These are phyloP conservation scores for Tetrastigma voinierianum DNA, from an alignment of 164 flowering plant species.

Conservation along the genomic window DNA sequence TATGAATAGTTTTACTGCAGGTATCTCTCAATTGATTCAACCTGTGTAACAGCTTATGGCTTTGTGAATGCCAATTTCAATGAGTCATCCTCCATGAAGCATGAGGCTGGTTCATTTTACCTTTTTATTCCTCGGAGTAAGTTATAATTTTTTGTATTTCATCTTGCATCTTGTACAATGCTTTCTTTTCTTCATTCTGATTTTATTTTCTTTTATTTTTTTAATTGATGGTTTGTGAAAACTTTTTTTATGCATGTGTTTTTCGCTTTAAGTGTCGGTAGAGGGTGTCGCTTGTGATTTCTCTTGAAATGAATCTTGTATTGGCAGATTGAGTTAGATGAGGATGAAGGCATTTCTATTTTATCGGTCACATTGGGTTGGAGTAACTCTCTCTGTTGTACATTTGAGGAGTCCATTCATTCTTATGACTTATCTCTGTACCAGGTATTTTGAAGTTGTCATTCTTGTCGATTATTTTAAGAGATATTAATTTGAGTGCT, in stretches of 20 bases:
- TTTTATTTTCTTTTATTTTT: not conserved
- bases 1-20: conserved; percentile 44
- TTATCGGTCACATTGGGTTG: conserved; percentile 85
- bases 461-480: conserved; percentile 3
- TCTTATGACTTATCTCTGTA: conserved; percentile 47
- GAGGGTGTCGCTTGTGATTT: not conserved
- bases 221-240: not conserved
- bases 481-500: not conserved
- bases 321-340: conserved; percentile 81
- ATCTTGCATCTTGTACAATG: not conserved
- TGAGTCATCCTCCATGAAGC: conserved; percentile 37
- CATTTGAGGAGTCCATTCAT: conserved; percentile 55
- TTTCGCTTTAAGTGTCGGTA: not conserved
- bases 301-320: conserved; percentile 2
- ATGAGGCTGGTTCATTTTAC: conserved; percentile 54
- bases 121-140: conserved; percentile 82
- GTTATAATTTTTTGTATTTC: conserved; percentile 1
- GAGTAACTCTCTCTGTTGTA: conserved; percentile 43
- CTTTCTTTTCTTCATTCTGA: not conserved
- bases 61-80: conserved; percentile 49
- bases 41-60: conserved; percentile 62
- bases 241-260: not conserved
- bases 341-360: conserved; percentile 48
- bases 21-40: conserved; percentile 61
- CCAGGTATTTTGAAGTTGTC: conserved; percentile 51